Percentiles rank a stretch among this genome's conserved stretches.
These are phyloP conservation scores for Warburgia ugandensis DNA, from an alignment of 164 flowering plant genomes.

Conservation along the genomic window DNA sequence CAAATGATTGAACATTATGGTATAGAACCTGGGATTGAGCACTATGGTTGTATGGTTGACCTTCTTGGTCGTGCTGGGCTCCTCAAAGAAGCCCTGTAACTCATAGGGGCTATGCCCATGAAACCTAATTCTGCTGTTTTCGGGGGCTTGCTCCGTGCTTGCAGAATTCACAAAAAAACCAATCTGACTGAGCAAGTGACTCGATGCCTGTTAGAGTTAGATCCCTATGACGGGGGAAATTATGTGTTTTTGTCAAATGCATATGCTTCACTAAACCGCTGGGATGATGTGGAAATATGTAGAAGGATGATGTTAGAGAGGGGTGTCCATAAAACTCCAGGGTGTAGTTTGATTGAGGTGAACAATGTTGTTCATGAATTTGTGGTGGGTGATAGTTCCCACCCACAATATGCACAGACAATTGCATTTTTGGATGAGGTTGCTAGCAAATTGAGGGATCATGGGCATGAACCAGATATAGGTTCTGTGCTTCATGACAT, in stretches of 20 bases:
- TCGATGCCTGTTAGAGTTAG: conserved; percentile 2
- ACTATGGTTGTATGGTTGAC: conserved; percentile 11
- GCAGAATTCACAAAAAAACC: conserved; percentile 1
- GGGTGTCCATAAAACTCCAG: conserved; percentile 6
- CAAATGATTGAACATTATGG: background rate
- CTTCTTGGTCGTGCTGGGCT: conserved; percentile 9
- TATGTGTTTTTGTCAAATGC: conserved; percentile 8
- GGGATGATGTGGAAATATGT: conserved; percentile 2
- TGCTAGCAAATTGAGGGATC: conserved; percentile 5
- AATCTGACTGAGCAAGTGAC: background rate
- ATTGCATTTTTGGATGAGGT: conserved; percentile 8
- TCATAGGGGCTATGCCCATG: conserved; percentile 6
- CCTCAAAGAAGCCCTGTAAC: background rate
- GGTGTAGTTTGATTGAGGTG: conserved; percentile 8
- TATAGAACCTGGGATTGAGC: conserved; percentile 3
- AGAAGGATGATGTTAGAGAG: conserved; percentile 1
- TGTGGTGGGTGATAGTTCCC: background rate
- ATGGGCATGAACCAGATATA: conserved; percentile 14
- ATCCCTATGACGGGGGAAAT: conserved; percentile 1
- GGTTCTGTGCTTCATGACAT: conserved; percentile 11
- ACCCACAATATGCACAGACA: conserved; percentile 9
- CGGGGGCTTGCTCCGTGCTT: conserved; percentile 4
- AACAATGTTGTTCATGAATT: conserved; percentile 7
- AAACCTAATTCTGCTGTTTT: conserved; percentile 1
- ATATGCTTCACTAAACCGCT: conserved; percentile 1